These are phyloP conservation scores for Corylus americana DNA, from an alignment of 306 rosid genomes.

Conservation along the genomic window DNA sequence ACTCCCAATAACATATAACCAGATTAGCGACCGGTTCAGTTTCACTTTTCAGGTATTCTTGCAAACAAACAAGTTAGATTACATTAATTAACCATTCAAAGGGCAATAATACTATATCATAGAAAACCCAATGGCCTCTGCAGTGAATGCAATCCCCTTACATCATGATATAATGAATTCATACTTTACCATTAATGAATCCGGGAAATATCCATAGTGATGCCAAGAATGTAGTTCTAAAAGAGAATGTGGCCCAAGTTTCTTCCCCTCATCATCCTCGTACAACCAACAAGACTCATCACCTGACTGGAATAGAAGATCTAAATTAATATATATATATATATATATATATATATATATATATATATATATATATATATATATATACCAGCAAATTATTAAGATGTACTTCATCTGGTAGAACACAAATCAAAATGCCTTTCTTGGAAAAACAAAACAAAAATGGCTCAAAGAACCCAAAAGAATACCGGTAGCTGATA, in stretches of 20 bases:
- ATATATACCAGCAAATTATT: slow-evolving; percentile 11
- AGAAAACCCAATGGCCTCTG: neutral
- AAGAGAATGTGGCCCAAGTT: slow-evolving; percentile 83
- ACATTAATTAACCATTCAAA: neutral
- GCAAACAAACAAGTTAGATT: neutral
- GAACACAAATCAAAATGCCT: slow-evolving; percentile 20
- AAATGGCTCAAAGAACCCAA: neutral
- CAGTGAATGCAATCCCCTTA: slow-evolving; percentile 6
- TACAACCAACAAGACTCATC: slow-evolving; percentile 79
- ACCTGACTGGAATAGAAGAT: slow-evolving; percentile 42
- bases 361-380: slow-evolving; percentile 4
- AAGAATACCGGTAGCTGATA: slow-evolving; percentile 42
- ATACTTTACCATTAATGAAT: slow-evolving; percentile 66
- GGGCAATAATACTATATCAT: neutral
- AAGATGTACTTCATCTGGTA: neutral
- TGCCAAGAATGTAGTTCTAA: slow-evolving; percentile 71
- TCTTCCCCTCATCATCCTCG: slow-evolving; percentile 68
- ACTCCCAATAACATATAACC: neutral
- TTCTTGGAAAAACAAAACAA: neutral
- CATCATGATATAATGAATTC: slow-evolving; percentile 8
- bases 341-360: slow-evolving; percentile 11
- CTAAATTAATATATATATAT: neutral
- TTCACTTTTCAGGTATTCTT: neutral
- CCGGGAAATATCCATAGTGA: slow-evolving; percentile 70
- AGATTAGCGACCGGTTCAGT: neutral